phyloP scores from a whole-genome alignment of 2,329 filamentous ascomycete species.

The Scleromitrula shiraiana region DNA sequence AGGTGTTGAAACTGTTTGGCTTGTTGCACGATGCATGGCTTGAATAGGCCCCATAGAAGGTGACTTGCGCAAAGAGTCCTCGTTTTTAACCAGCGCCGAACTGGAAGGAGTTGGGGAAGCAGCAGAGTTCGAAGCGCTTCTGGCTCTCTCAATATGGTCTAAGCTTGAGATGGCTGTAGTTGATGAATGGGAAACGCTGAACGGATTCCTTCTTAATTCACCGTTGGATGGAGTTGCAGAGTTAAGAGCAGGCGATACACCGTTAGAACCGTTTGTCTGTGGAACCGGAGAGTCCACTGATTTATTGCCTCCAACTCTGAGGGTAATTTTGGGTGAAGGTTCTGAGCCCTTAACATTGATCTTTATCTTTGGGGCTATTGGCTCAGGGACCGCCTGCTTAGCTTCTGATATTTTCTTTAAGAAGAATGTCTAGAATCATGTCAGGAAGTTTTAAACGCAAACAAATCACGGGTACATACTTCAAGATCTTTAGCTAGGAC shows the following conservation, averaged over 20 bases:
- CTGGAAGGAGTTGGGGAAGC: conserved; percentile 28
- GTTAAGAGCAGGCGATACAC: conserved; percentile 4
- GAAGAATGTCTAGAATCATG: conserved; percentile 53
- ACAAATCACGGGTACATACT: conserved; percentile 38
- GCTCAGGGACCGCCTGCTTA: conserved; percentile 63
- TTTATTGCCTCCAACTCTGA: conserved; percentile 53
- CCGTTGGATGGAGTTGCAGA: conserved; percentile 16
- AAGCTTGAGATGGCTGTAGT: conserved; percentile 21
- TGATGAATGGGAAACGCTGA: conserved; percentile 19
- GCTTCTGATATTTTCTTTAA: conserved; percentile 61
- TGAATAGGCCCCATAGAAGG: conserved; percentile 16
- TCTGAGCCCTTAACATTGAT: conserved; percentile 61
- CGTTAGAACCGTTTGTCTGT: conserved; percentile 35
- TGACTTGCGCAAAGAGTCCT: conserved; percentile 27
- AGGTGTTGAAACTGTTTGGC: conserved; percentile 30
- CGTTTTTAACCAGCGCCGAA: conserved; percentile 32
- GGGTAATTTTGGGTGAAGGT: conserved; percentile 57
- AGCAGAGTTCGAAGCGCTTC: conserved; percentile 26
- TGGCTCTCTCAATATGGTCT: conserved; percentile 26
- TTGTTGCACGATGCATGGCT: conserved; percentile 31
- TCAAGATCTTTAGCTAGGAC: conserved; percentile 70
- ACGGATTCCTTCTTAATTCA: conserved; percentile 25
- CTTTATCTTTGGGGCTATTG: conserved; percentile 60
- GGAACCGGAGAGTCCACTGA: conserved; percentile 45
- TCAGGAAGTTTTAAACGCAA: conserved; percentile 9